Evolutionary conservation across 1,139 yeast genomes (phyloP).

Genomic region (Yamadazyma conglobata): DNA sequence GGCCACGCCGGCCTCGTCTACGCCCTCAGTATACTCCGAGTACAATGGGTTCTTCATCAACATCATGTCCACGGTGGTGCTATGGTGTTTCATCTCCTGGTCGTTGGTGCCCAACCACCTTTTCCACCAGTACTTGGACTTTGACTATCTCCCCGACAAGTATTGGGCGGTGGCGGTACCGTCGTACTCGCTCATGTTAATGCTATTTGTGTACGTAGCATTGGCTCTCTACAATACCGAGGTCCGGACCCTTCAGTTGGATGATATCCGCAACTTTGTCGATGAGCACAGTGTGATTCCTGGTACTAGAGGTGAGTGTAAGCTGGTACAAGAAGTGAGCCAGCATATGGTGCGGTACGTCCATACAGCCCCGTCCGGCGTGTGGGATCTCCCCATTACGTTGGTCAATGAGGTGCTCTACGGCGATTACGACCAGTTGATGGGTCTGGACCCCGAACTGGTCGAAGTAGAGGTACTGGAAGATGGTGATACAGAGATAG

Average conservation of each 20-base stretch:
- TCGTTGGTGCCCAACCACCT: slow-evolving; percentile 57
- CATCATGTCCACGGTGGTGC: slow-evolving; percentile 52
- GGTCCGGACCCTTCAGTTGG: slow-evolving; percentile 55
- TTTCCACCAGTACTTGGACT: slow-evolving; percentile 47
- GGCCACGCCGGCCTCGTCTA: slow-evolving; percentile 66
- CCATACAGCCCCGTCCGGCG: slow-evolving; percentile 69
- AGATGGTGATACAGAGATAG: no score
- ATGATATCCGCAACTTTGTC: slow-evolving; percentile 59
- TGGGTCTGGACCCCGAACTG: no score
- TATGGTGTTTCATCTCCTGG: slow-evolving; percentile 64
- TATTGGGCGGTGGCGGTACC: slow-evolving; percentile 89
- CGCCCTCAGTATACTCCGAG: slow-evolving; percentile 67
- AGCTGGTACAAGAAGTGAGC: slow-evolving; percentile 7
- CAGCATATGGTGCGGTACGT: slow-evolving; percentile 31
- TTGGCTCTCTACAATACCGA: slow-evolving; percentile 73
- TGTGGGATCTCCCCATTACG: slow-evolving; percentile 75
- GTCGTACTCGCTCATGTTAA: slow-evolving; percentile 59
- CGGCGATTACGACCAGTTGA: no score
- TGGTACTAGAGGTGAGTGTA: slow-evolving; percentile 9
- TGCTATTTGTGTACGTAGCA: slow-evolving; percentile 70
- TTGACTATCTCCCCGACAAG: slow-evolving; percentile 75
- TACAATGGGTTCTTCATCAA: slow-evolving; percentile 81
- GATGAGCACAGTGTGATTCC: slow-evolving; percentile 65
- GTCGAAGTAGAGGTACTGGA: no score
- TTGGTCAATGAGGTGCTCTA: slow-evolving; percentile 67